Evolutionary conservation across 2,329 filamentous ascomycete genomes (phyloP), one percentile per base, ranked within the genome.

Genomic region (Pseudogymnoascus verrucosus): DNA sequence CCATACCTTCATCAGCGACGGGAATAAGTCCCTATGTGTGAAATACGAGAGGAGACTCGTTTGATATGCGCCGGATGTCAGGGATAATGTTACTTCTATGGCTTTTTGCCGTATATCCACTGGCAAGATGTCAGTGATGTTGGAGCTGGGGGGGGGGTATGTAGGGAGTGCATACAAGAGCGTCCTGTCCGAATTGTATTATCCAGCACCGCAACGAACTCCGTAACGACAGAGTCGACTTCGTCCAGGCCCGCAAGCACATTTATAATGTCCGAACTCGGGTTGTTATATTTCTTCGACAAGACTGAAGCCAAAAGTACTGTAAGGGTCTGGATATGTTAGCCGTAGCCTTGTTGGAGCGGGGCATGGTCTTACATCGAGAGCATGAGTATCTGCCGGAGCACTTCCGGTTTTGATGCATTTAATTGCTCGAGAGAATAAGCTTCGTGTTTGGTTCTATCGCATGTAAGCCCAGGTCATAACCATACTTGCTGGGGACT

Each of bases 1-100:
- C 64, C 78, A 63, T 74, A 95, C 91, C 85, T 96, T 97, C 86
- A 97, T 96, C 62, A 98, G 82, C 7, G 92, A 88, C 19, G 93
- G 93, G 72, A 99, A 99, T 37, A 98, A 81, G 74, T 99, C 95
- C 68, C 91, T 83, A 72, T 98, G 93, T 42, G 95, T 95, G 72
- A 99, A 91, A 76, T 98, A 99, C 1, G 93, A 96, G 63, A 97
- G 83, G 21, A 99, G 81, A 59, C 91, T 95, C 3, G 95, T 98
- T 76, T 96, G 92, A 75, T 97, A 98, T 64, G 93, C 93, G n/a
- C 93, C 93, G 8, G 93, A 91, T 5, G 91, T 90, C 63, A 96
- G 87, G 12, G 92, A 89, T 64, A 97, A 82, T 6, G 93, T 87
- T 47, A 91, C 88, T 69, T 90, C 83, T 31, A 97, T 84, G 6